Base-by-base conservation (phyloP, 2,329 filamentous ascomycete genomes). In the Sphaerulina populicola region DNA sequence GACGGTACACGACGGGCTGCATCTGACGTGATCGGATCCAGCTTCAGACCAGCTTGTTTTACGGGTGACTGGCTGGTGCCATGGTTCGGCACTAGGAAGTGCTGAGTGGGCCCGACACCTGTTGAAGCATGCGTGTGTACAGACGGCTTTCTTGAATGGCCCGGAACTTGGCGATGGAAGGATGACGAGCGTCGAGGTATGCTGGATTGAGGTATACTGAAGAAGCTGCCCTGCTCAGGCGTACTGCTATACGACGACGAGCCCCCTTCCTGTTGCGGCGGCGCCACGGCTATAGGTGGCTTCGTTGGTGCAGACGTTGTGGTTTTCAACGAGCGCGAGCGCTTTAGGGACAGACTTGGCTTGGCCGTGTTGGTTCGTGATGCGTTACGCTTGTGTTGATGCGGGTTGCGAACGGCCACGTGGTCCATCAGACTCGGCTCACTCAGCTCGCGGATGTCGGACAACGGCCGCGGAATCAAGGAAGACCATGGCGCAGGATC, bases 41-140 rank as follows among this genome's bases (percentile, higher is more conserved):
- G 63, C 43, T 65, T 64, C 4, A 64, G 63, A 33, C 69, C 66
- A 31, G 69, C 62, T 41, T 72, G 66, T 47, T 73, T 74, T 31
- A 78, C 68, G 3, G 76, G 75, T 15, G 76, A 78, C 30, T 68
- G 64, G 21, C 74, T 73, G 31, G 68, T 68, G 6, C 74, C 75
- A 31, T 68, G 65, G 35, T 71, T 68, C 12, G 74, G 68, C 35
- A 77, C 70, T 37, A 66, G 62, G 3, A 63, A 62, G 40, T 58
- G 47, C 8, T 49, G 38, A 14, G 44, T 33, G 18, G 23, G 51
- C 18, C 42, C 51, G n/a, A 51, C 29, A 36, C 37, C 23, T 21
- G 49, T 43, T 21, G 41, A n/a, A 10, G 40, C 47, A 21, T 54
- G 52, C 10, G 49, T 57, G 12, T 49, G 57, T 11, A 57, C 46